Percentiles rank a stretch among this genome's conserved stretches.
phyloP scores from a whole-genome alignment of 2,329 filamentous ascomycete genomes.

The Hymenoscyphus salicellus region DNA sequence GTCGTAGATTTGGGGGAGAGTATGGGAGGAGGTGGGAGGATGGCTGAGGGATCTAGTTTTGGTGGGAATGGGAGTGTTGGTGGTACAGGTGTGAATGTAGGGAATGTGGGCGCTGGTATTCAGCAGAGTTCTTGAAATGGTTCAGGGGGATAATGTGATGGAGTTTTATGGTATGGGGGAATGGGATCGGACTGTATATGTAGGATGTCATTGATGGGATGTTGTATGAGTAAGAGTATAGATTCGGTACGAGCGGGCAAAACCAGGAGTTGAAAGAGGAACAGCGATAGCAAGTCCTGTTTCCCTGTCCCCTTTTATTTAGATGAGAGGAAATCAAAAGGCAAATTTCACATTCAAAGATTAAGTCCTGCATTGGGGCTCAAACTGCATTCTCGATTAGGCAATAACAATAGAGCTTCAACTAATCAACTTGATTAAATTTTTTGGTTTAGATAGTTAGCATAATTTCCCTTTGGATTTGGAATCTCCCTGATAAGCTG shows the following conservation, averaged over 20 bases:
- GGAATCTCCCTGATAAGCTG: no score
- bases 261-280: background rate
- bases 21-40: background rate
- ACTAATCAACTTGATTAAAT: no score
- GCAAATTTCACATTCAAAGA: no score
- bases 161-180: background rate
- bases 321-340: no score
- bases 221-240: background rate
- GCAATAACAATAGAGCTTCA: no score
- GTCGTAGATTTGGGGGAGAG: background rate
- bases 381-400: no score
- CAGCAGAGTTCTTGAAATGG: no score
- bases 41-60: background rate
- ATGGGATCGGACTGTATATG: background rate
- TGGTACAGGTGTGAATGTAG: no score
- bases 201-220: background rate
- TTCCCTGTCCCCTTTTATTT: no score
- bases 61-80: background rate
- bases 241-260: background rate
- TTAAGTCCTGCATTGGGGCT: no score
- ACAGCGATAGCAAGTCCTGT: background rate
- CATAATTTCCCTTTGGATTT: no score
- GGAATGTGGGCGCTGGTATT: background rate
- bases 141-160: background rate
- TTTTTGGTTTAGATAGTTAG: no score